Evolutionary conservation across 257 asterid genomes (phyloP), one percentile per base, ranked within the genome.

Genomic region (Solanum ossicruentum): DNA sequence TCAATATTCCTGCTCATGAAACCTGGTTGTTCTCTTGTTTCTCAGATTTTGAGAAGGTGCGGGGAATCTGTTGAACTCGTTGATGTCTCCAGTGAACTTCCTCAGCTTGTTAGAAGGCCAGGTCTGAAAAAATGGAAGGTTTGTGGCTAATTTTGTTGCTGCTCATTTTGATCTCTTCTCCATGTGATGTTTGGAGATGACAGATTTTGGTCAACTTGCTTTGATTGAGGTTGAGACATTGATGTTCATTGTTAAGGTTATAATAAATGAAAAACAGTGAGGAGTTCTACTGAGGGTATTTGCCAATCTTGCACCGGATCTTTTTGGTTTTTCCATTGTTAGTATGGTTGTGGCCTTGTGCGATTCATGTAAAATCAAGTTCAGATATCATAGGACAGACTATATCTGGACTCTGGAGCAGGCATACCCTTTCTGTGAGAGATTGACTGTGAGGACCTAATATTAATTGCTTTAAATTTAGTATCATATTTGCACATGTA

Each of bases 121-220:
- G 99, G 98, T 86, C 88, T 97, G 26, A 95, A 94, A 89, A 90
- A 83, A 86, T 97, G 99, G 99, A 97, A 92, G 96, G 99, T 96
- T 69, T 82, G 92, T 87, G 66, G 17, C 52, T 49, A 78, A 9
- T 5, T 51, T 78, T 77, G 10, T 52, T 45, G 57, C 39, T 45
- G 56, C 80, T 72, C 39, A 72, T 45, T 21, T 45, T 54, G 6
- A 52, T 78, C 65, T 77, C 60, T 51, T 77, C 41, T 16, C 82
- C 13, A 26, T 75, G 3, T 51, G 16, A 51, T 75, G 15, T 51
- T 49, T 7, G 13, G 77, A 69, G 77, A 69, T 36, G 49, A 32
- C 61, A 75, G 61, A 75, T 49, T 75, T 75, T 51, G 26, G 23
- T 52, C 21, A 23, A 15, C 26, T 77, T 77, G 82, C 17, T 77